Percentiles rank a stretch among this genome's conserved stretches.
Evolutionary conservation across 1,139 yeast species (phyloP).

Genomic region (Hyphopichia khmerensis): DNA sequence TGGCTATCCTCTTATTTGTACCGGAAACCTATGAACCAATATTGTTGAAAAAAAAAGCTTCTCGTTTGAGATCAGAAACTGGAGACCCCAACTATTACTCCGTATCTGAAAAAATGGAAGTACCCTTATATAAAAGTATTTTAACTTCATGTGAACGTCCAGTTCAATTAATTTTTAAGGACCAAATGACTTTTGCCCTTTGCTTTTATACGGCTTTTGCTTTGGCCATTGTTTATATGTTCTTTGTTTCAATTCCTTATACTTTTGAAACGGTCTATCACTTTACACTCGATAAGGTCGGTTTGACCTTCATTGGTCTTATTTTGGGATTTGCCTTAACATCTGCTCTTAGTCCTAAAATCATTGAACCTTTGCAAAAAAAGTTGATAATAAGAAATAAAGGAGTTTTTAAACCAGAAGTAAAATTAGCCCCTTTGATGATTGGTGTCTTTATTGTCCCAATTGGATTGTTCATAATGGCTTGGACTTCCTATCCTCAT

Average conservation of each 20-base stretch:
- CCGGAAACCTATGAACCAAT: constrained; percentile 22
- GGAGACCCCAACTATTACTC: constrained; percentile 37
- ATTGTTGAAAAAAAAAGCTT: constrained; percentile 14
- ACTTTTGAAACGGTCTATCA: constrained; percentile 48
- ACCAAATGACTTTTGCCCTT: constrained; percentile 60
- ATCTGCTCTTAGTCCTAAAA: constrained; percentile 19
- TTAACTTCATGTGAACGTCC: constrained; percentile 52
- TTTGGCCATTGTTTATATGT: constrained; percentile 59
- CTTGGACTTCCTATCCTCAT: constrained; percentile 37
- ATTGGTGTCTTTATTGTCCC: constrained; percentile 37
- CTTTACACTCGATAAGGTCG: constrained; percentile 36
- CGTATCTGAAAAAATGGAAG: constrained; percentile 39
- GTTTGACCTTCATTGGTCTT: constrained; percentile 55
- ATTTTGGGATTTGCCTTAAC: constrained; percentile 45
- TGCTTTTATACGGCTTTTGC: constrained; percentile 64
- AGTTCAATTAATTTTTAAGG: constrained; percentile 48
- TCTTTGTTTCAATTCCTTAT: constrained; percentile 63
- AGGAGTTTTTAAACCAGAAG: constrained; percentile 37
- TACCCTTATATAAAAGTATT: constrained; percentile 26
- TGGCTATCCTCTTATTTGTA: constrained; percentile 16
- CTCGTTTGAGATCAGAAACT: constrained; percentile 13
- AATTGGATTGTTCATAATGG: constrained; percentile 37
- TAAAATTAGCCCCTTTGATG: constrained; percentile 34
- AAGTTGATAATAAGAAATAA: constrained; percentile 23
- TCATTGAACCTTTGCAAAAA: constrained; percentile 21